phyloP scores from a whole-genome alignment of 208 protist species.

The Leishmania guyanensis region DNA sequence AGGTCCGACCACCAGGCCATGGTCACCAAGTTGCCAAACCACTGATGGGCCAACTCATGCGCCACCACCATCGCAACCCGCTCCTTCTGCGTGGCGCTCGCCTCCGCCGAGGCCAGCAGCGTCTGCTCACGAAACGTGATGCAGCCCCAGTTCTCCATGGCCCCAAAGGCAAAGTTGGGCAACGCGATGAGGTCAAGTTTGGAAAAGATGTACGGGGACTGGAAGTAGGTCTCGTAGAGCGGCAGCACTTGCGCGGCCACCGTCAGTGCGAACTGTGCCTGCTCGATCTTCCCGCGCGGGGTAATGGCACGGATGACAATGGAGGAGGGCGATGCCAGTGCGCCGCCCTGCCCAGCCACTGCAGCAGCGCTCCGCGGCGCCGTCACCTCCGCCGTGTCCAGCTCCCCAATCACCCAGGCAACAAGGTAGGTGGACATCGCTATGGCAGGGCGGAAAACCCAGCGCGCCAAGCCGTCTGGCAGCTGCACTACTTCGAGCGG shows the following conservation, averaged over 20 bases:
- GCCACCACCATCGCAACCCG: slow-evolving; percentile 84
- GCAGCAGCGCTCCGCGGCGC: slow-evolving; percentile 18
- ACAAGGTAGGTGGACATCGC: slow-evolving; percentile 97
- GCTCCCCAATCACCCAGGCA: slow-evolving; percentile 92
- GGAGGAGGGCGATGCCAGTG: not conserved
- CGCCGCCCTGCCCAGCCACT: slow-evolving; percentile 8
- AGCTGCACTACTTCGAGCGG: slow-evolving; percentile 30
- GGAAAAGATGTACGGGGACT: slow-evolving; percentile 86
- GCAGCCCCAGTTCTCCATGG: slow-evolving; percentile 98
- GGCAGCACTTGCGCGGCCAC: slow-evolving; percentile 66
- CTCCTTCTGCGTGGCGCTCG: slow-evolving; percentile 48
- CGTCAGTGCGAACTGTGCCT: slow-evolving; percentile 82
- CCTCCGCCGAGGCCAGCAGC: slow-evolving; percentile 59
- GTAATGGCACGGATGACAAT: slow-evolving; percentile 59
- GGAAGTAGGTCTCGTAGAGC: slow-evolving; percentile 87
- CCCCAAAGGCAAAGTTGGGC: slow-evolving; percentile 94
- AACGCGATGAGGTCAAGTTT: slow-evolving; percentile 97
- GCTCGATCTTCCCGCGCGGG: slow-evolving; percentile 40
- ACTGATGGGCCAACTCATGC: slow-evolving; percentile 97
- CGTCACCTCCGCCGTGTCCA: slow-evolving; percentile 48
- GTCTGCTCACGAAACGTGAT: slow-evolving; percentile 95
- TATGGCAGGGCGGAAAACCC: slow-evolving; percentile 78
- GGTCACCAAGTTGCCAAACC: slow-evolving; percentile 98
- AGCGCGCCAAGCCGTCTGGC: slow-evolving; percentile 6
- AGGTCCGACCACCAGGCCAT: slow-evolving; percentile 98